Evolutionary conservation across 1,284 basidiomycete species (phyloP).

Genomic region (Leccinum ponderosum): DNA sequence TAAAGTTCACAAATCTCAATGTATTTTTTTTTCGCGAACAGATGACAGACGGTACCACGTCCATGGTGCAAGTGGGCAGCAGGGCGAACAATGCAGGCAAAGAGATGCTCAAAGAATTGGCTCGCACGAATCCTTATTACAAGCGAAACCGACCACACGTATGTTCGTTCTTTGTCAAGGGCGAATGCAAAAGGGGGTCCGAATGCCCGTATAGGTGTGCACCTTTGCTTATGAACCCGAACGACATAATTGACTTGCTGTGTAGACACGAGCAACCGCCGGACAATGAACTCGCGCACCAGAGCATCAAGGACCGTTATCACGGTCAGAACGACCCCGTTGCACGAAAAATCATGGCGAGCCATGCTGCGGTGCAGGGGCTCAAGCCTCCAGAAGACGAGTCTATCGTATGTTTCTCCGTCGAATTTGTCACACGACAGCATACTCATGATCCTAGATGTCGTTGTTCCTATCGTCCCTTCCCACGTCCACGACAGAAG

Average conservation of each 20-base stretch:
- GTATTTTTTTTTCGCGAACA: conserved; percentile 26
- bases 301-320: conserved; percentile 92
- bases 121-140: conserved; percentile 93
- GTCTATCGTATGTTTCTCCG: conserved; percentile 64
- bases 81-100: conserved; percentile 80
- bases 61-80: conserved; percentile 61
- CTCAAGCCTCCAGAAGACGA: conserved; percentile 89
- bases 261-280: conserved; percentile 84
- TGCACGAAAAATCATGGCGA: conserved; percentile 81
- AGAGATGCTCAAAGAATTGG: conserved; percentile 94
- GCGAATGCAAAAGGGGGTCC: conserved; percentile 87
- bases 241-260: conserved; percentile 5
- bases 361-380: conserved; percentile 75
- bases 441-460: conserved; percentile 53
- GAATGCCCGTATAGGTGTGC: conserved; percentile 88
- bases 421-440: neutral
- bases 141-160: conserved; percentile 94
- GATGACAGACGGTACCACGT: conserved; percentile 66
- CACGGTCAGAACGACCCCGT: conserved; percentile 91
- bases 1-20: neutral
- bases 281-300: conserved; percentile 82
- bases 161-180: conserved; percentile 96
- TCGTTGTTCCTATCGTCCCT: conserved; percentile 91
- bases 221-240: neutral
- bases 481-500: conserved; percentile 72